phyloP scores from a whole-genome alignment of 495 filamentous ascomycete species.

The Aspergillus bridgeri region DNA sequence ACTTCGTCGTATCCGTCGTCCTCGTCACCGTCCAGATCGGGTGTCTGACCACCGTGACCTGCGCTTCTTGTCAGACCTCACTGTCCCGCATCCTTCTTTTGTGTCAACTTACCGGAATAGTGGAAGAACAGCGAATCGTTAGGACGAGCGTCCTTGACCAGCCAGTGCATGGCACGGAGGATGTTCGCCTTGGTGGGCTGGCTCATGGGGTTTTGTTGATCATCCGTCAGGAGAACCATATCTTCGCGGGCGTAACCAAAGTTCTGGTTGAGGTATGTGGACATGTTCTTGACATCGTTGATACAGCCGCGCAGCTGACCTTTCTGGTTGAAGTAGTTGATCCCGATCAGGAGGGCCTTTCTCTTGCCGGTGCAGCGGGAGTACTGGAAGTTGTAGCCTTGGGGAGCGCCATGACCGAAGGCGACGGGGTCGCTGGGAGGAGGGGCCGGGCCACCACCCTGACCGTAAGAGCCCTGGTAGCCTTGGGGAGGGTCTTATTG shows the following conservation, averaged over 20 bases:
- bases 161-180: conserved; percentile 95
- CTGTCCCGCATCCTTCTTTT: too few species aligned
- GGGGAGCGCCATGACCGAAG: conserved; percentile 77
- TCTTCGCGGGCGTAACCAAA: conserved; percentile 95
- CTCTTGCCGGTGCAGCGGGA: conserved; percentile 86
- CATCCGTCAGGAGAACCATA: conserved; percentile 97
- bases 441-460: conserved; percentile 34
- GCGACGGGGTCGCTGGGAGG: conserved; percentile 44
- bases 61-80: conserved; percentile 9
- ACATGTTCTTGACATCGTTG: conserved; percentile 99
- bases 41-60: conserved; percentile 98
- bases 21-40: conserved; percentile 90
- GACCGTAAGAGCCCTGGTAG: conserved; percentile 31
- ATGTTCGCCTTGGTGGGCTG: conserved; percentile 97
- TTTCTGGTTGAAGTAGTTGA: conserved; percentile 95
- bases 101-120: conserved; percentile 78
- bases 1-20: conserved; percentile 97
- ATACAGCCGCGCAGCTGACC: conserved; percentile 94
- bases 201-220: conserved; percentile 95
- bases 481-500: conserved; percentile 4
- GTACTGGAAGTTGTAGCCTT: conserved; percentile 81
- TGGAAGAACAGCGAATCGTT: conserved; percentile 99
- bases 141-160: conserved; percentile 89
- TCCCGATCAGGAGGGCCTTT: conserved; percentile 92
- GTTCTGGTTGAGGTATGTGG: conserved; percentile 79